Evolutionary conservation across 208 protist species (phyloP).

Genomic region (Crithidia brevicula): DNA sequence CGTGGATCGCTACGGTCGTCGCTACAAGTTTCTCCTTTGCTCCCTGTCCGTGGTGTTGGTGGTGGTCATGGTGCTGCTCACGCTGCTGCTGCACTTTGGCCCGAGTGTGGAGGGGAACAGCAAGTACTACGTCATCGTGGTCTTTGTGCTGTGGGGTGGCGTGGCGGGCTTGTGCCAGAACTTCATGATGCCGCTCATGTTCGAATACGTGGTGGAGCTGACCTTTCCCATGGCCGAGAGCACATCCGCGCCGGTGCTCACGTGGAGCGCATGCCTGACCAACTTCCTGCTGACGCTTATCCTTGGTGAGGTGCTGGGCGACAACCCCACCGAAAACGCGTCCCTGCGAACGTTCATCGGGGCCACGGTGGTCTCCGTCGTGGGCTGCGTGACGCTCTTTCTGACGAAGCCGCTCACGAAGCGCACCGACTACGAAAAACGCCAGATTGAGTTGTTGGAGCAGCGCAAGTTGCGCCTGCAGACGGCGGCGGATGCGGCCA

Average conservation of each 20-base stretch:
- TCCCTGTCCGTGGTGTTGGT: slow-evolving; percentile 42
- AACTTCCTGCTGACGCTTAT: slow-evolving; percentile 66
- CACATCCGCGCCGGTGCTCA: slow-evolving; percentile 71
- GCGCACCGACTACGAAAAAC: slow-evolving; percentile 59
- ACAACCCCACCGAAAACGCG: slow-evolving; percentile 45
- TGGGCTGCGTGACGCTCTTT: slow-evolving; percentile 52
- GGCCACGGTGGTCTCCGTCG: slow-evolving; percentile 52
- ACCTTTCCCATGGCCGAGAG: slow-evolving; percentile 80
- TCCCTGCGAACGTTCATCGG: slow-evolving; percentile 64
- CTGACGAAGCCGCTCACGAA: slow-evolving; percentile 49
- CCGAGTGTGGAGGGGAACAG: slow-evolving; percentile 38
- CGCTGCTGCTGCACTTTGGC: slow-evolving; percentile 64
- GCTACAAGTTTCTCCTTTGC: slow-evolving; percentile 66
- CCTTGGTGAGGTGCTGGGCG: slow-evolving; percentile 64
- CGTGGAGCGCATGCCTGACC: slow-evolving; percentile 66
- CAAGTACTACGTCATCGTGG: slow-evolving; percentile 45
- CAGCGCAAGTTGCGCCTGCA: slow-evolving; percentile 24
- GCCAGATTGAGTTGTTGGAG: slow-evolving; percentile 25
- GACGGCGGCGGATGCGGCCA: slow-evolving; percentile 3
- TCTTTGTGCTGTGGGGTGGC: slow-evolving; percentile 66
- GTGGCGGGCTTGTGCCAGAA: slow-evolving; percentile 75
- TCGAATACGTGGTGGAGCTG: slow-evolving; percentile 84
- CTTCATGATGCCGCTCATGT: slow-evolving; percentile 84
- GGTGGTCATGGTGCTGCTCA: slow-evolving; percentile 47
- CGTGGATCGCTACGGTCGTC: slow-evolving; percentile 41